A percentile compares a stretch with the other conserved stretches of the same genome.
Conservation (phyloP, 164 flowering plant genomes). For the Vitis riparia region DNA sequence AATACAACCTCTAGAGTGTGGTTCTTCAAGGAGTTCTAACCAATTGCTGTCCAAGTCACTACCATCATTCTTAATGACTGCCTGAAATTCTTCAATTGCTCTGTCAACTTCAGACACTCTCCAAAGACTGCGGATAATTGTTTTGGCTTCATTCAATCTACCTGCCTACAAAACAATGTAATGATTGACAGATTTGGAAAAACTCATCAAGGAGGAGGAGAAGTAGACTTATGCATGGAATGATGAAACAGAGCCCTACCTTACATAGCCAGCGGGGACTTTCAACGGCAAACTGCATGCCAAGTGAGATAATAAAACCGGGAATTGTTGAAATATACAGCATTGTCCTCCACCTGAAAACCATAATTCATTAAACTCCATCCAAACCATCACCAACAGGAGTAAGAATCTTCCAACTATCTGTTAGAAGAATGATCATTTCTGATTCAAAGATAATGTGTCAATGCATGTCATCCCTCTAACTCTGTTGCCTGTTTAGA, state of each 20-base stretch:
- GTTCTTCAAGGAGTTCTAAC: slow-evolving; percentile 70
- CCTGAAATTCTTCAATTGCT: slow-evolving; percentile 67
- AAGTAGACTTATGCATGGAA: background rate
- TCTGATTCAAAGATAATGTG: background rate
- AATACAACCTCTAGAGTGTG: slow-evolving; percentile 73
- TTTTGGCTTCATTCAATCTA: slow-evolving; percentile 55
- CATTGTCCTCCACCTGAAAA: slow-evolving; percentile 81
- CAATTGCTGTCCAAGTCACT: slow-evolving; percentile 61
- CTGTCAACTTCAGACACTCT: slow-evolving; percentile 64
- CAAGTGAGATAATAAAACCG: slow-evolving; percentile 57
- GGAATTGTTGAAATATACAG: slow-evolving; percentile 74
- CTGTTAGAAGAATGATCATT: background rate
- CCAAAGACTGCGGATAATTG: slow-evolving; percentile 60
- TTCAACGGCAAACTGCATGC: slow-evolving; percentile 92
- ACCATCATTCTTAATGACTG: slow-evolving; percentile 55
- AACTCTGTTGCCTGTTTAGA: background rate
- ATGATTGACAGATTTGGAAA: background rate
- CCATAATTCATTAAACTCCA: slow-evolving; percentile 4
- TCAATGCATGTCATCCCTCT: background rate
- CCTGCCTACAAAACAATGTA: slow-evolving; percentile 49
- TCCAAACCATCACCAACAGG: background rate
- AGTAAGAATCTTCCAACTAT: background rate
- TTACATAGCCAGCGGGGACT: slow-evolving; percentile 93
- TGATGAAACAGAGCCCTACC: slow-evolving; percentile 35
- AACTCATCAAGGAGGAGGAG: background rate